Evolutionary conservation across 2,329 filamentous ascomycete species (phyloP).

Genomic region (Sporothrix luriei): DNA sequence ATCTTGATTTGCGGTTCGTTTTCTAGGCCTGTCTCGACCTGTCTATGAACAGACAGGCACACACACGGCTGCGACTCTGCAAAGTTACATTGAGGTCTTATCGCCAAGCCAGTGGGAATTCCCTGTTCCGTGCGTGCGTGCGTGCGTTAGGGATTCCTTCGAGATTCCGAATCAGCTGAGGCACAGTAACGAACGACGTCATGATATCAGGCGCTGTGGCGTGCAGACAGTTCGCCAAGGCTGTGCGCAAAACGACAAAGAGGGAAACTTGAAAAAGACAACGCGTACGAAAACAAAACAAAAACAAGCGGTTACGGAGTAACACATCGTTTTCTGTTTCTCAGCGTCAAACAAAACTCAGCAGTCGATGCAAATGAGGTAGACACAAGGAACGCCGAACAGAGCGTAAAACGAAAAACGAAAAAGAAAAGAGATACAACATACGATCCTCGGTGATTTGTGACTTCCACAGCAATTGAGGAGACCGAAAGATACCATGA

Average conservation of each 20-base stretch:
- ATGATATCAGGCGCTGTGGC: constrained; percentile 21
- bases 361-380: not conserved
- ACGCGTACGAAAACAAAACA: not conserved
- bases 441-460: constrained; percentile 3
- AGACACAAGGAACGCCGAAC: not conserved
- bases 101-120: not conserved
- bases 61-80: not conserved
- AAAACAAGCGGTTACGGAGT: not conserved
- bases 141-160: constrained; percentile 7
- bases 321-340: not conserved
- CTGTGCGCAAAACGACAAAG: too few relatives aligned
- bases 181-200: constrained; percentile 23
- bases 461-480: constrained; percentile 17
- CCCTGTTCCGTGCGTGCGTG: constrained; percentile 1
- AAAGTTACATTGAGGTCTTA: constrained; percentile 12
- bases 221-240: constrained; percentile 15
- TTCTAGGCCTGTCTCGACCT: constrained; percentile 20
- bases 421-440: not conserved
- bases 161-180: not conserved
- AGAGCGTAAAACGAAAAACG: not conserved
- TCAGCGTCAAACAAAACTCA: not conserved
- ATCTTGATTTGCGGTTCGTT: not conserved
- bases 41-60: not conserved
- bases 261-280: not conserved
- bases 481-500: not conserved